Percentiles rank a stretch among this genome's conserved stretches.
phyloP scores from a whole-genome alignment of 1,284 basidiomycete species.

The Pterulicium gracile region DNA sequence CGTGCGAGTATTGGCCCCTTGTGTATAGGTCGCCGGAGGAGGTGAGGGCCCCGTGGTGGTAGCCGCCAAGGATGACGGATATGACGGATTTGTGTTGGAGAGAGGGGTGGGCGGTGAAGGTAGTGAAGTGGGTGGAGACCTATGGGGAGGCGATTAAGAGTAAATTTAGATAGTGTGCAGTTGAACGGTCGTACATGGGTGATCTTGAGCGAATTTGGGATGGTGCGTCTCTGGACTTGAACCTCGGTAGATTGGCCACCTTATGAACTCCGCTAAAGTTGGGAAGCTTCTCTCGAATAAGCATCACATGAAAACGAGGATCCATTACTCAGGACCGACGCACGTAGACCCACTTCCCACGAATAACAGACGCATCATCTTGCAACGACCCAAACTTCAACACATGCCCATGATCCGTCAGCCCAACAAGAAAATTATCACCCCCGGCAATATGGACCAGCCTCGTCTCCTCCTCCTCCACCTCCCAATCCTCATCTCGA shows the following conservation, averaged over 20 bases:
- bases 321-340: no score
- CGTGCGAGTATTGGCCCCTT: slow-evolving; percentile 73
- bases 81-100: slow-evolving; percentile 70
- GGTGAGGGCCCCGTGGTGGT: slow-evolving; percentile 81
- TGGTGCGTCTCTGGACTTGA: no score
- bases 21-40: slow-evolving; percentile 66
- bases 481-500: no score
- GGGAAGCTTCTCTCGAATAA: no score
- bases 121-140: slow-evolving; percentile 77
- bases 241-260: slow-evolving; percentile 32
- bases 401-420: slow-evolving; percentile 73
- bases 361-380: no score
- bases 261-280: slow-evolving; percentile 53
- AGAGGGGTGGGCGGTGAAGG: slow-evolving; percentile 73
- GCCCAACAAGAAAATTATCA: slow-evolving; percentile 54
- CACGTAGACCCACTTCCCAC: no score
- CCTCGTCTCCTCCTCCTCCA: slow-evolving; percentile 14
- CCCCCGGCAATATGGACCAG: slow-evolving; percentile 75
- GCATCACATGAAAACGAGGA: no score
- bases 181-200: slow-evolving; percentile 68
- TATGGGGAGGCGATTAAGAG: no score
- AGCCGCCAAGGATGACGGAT: slow-evolving; percentile 81
- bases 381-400: slow-evolving; percentile 42
- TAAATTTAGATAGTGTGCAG: no score
- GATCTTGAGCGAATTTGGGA: no score